Evolutionary conservation across 345 rosid species (phyloP).

Genomic region (Atalantia buxifolia): DNA sequence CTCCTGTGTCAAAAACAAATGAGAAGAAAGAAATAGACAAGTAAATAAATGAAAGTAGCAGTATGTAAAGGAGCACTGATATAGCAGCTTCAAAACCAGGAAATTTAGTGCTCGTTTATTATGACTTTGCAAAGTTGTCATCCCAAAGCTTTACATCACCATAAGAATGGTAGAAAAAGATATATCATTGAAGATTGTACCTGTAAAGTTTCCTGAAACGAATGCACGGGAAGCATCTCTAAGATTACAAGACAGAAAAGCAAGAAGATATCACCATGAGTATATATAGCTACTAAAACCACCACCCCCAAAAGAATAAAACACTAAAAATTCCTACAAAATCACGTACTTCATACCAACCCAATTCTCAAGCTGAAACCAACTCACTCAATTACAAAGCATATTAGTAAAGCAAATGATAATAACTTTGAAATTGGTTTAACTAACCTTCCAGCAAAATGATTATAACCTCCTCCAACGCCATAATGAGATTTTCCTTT

Average conservation of each 20-base stretch:
- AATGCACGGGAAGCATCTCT: slow-evolving; percentile 96
- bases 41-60: not conserved
- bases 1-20: slow-evolving; percentile 47
- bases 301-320: not conserved
- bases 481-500: slow-evolving; percentile 96
- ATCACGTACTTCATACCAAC: not conserved
- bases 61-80: not conserved
- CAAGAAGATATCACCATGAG: slow-evolving; percentile 18
- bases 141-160: not conserved
- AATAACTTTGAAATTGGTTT: not conserved
- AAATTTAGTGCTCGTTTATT: not conserved
- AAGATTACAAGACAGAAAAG: slow-evolving; percentile 21
- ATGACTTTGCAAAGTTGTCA: not conserved
- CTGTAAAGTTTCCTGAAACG: slow-evolving; percentile 96
- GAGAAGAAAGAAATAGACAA: not conserved
- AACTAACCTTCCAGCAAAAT: slow-evolving; percentile 89
- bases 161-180: not conserved
- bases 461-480: slow-evolving; percentile 81
- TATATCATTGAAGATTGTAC: slow-evolving; percentile 29
- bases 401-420: not conserved
- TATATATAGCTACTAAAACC: not conserved
- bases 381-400: not conserved
- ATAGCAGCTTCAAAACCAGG: not conserved
- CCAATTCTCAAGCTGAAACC: not conserved
- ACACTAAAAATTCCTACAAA: not conserved